These are phyloP conservation scores for Podospora bellae-mahoneyi DNA, from an alignment of 495 filamentous ascomycete species.

Conservation along the genomic window DNA sequence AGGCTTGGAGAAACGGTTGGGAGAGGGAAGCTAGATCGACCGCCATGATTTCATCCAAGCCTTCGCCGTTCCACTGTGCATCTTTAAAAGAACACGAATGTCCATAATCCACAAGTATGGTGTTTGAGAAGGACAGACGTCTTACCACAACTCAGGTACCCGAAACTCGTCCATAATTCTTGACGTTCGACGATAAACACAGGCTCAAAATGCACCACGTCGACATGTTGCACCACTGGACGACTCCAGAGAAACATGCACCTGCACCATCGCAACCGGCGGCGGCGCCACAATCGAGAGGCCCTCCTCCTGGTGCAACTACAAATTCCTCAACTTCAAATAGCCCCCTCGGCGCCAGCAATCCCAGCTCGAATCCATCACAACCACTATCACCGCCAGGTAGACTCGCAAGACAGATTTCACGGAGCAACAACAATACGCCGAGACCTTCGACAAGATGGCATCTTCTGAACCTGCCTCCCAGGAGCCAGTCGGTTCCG, in stretches of 20 bases:
- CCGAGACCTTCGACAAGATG: background rate
- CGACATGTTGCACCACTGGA: constrained; percentile 19
- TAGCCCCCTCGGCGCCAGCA: background rate
- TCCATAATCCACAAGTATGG: background rate
- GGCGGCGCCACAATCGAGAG: background rate
- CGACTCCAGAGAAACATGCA: constrained; percentile 4
- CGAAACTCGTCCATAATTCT: too few relatives aligned
- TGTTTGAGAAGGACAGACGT: background rate
- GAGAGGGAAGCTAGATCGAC: background rate
- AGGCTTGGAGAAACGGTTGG: background rate
- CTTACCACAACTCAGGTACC: background rate
- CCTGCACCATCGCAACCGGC: background rate
- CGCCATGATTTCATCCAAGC: background rate
- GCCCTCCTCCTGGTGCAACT: background rate
- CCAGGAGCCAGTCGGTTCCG: constrained; percentile 25
- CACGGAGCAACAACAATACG: background rate
- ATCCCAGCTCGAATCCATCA: background rate
- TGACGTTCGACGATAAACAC: background rate
- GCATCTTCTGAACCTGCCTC: constrained; percentile 18
- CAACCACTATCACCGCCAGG: background rate
- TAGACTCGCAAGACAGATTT: background rate
- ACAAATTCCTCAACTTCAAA: background rate
- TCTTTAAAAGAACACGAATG: background rate
- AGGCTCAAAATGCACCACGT: constrained; percentile 15
- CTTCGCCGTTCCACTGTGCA: background rate